Evolutionary conservation across 768 basidiomycete genomes (phyloP), one percentile per base, ranked within the genome.

Genomic region (Termitomyces sp.): DNA sequence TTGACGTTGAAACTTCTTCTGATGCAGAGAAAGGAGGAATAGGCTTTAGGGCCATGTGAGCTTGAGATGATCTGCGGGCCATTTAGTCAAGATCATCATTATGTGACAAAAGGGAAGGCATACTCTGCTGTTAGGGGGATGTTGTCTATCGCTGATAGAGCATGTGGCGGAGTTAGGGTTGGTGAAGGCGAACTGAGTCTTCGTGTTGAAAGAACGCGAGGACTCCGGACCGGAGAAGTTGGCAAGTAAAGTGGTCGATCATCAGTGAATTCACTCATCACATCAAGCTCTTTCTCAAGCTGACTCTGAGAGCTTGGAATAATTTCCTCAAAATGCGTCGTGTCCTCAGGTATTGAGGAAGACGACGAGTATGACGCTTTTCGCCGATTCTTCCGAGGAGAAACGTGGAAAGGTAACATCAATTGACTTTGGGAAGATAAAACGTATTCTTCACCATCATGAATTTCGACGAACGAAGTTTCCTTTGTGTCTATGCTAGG

Each of bases 291-390:
- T n/a, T 57, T 56, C 56, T 80, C 78, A 46, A 56, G 57, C 43
- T 77, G 73, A 53, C 69, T 75, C 56, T 79, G 79, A 31, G 77
- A 80, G 53, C 75, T 80, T 15, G 73, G 75, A n/a, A 79, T 65
- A 9, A 67, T 48, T 46, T 74, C 73, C 13, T 64, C 63, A 13
- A 18, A 50, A 10, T 23, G 48, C 3, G 29, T 33, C 11, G 18
- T 48, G 27, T 47, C 48, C 35, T 55, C 51, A n/a, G 56, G 23
- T 23, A 48, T 25, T 35, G 62, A 56, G 25, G 31, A 25, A 35
- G 39, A 52, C 6, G 42, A 49, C 10, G 53, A 53, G 38, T 15
- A 7, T 32, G 36, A 48, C 16, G 16, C 7, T 36, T 33, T 52
- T 43, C 35, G 44, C 38, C 44, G 53, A 43, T 57, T 50, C 51